Evolutionary conservation across 2,329 filamentous ascomycete genomes (phyloP).

Genomic region (Colletotrichum spinosum): DNA sequence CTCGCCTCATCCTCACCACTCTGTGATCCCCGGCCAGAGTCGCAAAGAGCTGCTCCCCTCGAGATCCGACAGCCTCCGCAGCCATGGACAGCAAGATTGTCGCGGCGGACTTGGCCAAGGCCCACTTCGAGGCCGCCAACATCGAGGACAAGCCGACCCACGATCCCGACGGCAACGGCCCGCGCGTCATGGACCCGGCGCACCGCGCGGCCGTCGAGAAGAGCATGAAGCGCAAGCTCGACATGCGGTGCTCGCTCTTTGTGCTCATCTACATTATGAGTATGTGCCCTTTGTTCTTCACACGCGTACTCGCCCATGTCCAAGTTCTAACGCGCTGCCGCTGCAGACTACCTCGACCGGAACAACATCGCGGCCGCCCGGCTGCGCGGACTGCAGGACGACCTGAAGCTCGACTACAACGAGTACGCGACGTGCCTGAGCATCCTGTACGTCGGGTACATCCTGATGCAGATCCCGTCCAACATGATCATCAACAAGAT

Average conservation of each 20-base stretch:
- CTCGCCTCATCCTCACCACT: not conserved
- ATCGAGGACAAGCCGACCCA: slow-evolving; percentile 14
- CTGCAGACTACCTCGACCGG: slow-evolving; percentile 70
- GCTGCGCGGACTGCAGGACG: slow-evolving; percentile 72
- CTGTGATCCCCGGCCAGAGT: not conserved
- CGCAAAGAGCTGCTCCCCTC: not conserved
- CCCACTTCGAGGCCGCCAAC: slow-evolving; percentile 15
- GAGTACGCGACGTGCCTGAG: slow-evolving; percentile 73
- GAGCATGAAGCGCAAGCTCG: slow-evolving; percentile 76
- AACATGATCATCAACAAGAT: slow-evolving; percentile 70
- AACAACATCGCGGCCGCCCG: slow-evolving; percentile 77
- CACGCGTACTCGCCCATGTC: too few relatives aligned
- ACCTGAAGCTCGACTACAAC: slow-evolving; percentile 65
- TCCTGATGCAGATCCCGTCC: slow-evolving; percentile 72
- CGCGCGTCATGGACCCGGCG: slow-evolving; percentile 50
- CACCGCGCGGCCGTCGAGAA: slow-evolving; percentile 70
- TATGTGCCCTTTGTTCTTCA: not conserved
- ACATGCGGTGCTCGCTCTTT: slow-evolving; percentile 74
- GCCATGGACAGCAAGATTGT: slow-evolving; percentile 33
- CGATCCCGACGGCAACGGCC: slow-evolving; percentile 30
- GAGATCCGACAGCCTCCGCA: slow-evolving; percentile 23
- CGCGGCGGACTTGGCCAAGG: slow-evolving; percentile 17
- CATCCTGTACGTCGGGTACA: slow-evolving; percentile 75
- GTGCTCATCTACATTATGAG: slow-evolving; percentile 78
- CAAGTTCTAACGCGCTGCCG: too few relatives aligned